A percentile compares a stretch with the other conserved stretches of the same genome.
Evolutionary conservation across 192 early-diverging fungal genomes (phyloP).

Genomic region (Diversispora epigaea): DNA sequence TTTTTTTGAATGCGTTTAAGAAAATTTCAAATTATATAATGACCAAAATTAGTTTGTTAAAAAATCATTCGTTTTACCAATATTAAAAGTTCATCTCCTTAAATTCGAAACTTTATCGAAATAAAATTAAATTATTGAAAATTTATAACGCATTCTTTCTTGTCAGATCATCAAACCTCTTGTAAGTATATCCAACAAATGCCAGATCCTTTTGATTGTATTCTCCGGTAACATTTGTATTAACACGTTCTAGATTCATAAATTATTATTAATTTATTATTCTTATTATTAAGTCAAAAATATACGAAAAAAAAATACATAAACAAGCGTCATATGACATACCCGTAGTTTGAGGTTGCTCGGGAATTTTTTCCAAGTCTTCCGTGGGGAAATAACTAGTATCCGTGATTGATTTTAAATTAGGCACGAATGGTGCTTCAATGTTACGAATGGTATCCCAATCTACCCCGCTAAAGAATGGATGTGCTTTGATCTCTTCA

Average conservation of each 20-base stretch:
- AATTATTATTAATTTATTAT: background rate
- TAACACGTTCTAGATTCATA: slow-evolving; percentile 3
- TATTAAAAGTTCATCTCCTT: no score
- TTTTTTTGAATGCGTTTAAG: no score
- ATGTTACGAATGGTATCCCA: slow-evolving; percentile 83
- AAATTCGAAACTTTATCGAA: background rate
- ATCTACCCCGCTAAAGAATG: slow-evolving; percentile 92
- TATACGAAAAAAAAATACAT: slow-evolving; percentile 18
- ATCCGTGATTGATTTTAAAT: slow-evolving; percentile 91
- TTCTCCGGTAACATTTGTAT: slow-evolving; percentile 34
- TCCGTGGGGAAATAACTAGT: slow-evolving; percentile 98
- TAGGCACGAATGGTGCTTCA: slow-evolving; percentile 91
- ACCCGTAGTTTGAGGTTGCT: slow-evolving; percentile 37
- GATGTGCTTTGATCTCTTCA: slow-evolving; percentile 86
- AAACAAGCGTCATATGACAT: background rate
- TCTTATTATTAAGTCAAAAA: slow-evolving; percentile 12
- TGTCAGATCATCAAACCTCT: slow-evolving; percentile 83
- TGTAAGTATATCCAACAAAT: slow-evolving; percentile 99
- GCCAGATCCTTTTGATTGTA: slow-evolving; percentile 87
- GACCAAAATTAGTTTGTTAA: no score
- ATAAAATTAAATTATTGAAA: background rate
- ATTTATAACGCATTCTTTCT: slow-evolving; percentile 65
- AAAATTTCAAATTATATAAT: no score
- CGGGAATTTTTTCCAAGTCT: slow-evolving; percentile 78
- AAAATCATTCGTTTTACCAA: no score